Base-by-base conservation (phyloP, 2,329 filamentous ascomycete species). In the Colletotrichum truncatum region DNA sequence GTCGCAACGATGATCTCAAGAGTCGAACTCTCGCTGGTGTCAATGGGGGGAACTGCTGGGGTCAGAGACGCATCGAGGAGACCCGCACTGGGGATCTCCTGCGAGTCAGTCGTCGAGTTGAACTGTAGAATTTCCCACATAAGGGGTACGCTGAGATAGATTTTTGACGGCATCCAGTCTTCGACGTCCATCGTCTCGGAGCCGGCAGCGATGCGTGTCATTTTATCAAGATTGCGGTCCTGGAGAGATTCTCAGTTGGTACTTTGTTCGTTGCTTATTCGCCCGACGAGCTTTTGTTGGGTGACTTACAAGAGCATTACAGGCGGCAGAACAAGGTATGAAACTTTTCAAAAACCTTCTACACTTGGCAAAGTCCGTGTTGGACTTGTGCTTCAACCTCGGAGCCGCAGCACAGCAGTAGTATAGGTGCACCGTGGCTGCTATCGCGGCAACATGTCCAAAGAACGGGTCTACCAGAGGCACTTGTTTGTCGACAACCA, bases 121-220 rank as follows among this genome's bases (percentile, higher is more conserved):
- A 84, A 80, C 57, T 84, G 81, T 4, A 85, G 71, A 9, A 85
- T 80, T 36, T 84, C 81, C 83, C 83, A 85, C 83, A 85, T 85
- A 4, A 85, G 69, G 2, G 82, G 81, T 1, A 85, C 81, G 64
- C 81, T 85, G 34, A 85, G 81, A 67, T 84, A 81, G 48, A 85
- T 85, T 49, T 82, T 82, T 21, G 81, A 84, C 0, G 83, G 83
- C 73, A 84, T 81, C 83, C 83, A 85, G 68, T 84, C 82, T 61
- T 84, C 81, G 12, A 79, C 77, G 32, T 84, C 81, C 62, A 83
- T 77, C 7, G 73, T 80, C 7, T 84, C 82, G 0, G 82, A 79
- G 3, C 82, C 82, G 3, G 81, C 80, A 3, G 83, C 83, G 16
- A 85, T 84, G 1, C 77, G 76, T 0, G 81, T 82, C 77, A 85